phyloP scores from a whole-genome alignment of 2,329 filamentous ascomycete genomes.

The Torrubiella hemipterigena region DNA sequence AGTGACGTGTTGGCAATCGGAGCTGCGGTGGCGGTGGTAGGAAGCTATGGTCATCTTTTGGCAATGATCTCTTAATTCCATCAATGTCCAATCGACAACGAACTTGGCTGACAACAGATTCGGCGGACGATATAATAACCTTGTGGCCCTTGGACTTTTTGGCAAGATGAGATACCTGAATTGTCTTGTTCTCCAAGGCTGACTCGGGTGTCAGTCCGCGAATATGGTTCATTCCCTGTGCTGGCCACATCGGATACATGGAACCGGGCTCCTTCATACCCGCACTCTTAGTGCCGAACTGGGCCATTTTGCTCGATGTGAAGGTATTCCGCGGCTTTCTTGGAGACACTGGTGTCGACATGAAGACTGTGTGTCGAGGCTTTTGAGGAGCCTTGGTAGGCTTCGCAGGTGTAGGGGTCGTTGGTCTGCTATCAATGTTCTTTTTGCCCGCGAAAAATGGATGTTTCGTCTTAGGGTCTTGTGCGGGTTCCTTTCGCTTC shows the following conservation, averaged over 20 bases:
- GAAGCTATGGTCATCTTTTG: conserved; percentile 24
- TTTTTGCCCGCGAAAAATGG: conserved; percentile 28
- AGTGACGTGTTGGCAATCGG: conserved; percentile 41
- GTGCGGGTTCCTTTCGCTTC: conserved; percentile 14
- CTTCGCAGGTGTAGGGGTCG: conserved; percentile 10
- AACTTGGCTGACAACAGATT: conserved; percentile 28
- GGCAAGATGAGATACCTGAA: conserved; percentile 4
- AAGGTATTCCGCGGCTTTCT: conserved; percentile 23
- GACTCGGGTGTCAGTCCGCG: conserved; percentile 26
- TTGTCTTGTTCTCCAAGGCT: no score
- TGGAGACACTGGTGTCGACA: conserved; percentile 42
- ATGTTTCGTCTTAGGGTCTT: conserved; percentile 22
- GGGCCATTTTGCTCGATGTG: conserved; percentile 19
- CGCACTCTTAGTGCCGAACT: conserved; percentile 30
- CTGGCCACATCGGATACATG: conserved; percentile 59
- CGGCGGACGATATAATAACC: conserved; percentile 24
- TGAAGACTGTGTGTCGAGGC: conserved; percentile 30
- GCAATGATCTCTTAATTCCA: conserved; percentile 15
- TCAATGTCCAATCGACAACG: conserved; percentile 14
- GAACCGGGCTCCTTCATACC: conserved; percentile 53
- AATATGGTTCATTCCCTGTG: conserved; percentile 50
- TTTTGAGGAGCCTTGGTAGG: conserved; percentile 13
- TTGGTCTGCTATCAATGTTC: conserved; percentile 14
- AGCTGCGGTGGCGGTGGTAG: conserved; percentile 33
- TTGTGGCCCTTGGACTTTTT: conserved; percentile 40